Evolutionary conservation across 805 yeast genomes (phyloP), one percentile per base, ranked within the genome.

Genomic region (Yamadazyma sp.): DNA sequence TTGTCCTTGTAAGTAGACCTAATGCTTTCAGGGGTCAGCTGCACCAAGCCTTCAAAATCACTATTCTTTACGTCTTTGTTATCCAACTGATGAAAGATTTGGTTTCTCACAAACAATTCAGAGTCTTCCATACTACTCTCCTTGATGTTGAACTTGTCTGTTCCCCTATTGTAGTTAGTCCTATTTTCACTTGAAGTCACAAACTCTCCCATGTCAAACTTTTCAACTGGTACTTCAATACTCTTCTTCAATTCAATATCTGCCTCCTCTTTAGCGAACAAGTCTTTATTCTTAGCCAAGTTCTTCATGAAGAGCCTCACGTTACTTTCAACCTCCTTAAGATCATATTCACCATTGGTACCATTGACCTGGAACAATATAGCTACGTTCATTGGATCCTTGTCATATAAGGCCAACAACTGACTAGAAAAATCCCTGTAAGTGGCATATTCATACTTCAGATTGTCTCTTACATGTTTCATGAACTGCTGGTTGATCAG

Each of bases 181-280:
- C n/a, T 18, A 13, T 15, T n/a, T 28, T 28, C 13, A 16, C 21
- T 28, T 13, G 28, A 10, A 16, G 28, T 25, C 17, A 22, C 11
- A 31, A 52, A 53, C 8, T 52, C 55, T 17, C 43, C 30, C 21
- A 56, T 47, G 38, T 50, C 48, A 35, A 56, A 56, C 16, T 47
- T 50, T 20, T 45, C 44, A 20, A 44, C 37, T 10, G 47, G 48
- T 15, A 40, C 46, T 18, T 42, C 38, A 20, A 35, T 32, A 17
- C 42, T 33, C 17, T 27, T 23, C 25, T 35, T 46, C 14, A 21
- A 38, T 24, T 22, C 29, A 23, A 15, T 18, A 38, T 23, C 35
- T 21, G 29, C 23, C n/a, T 27, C 39, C 21, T 39, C 38, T 17
- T 33, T 18, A 17, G 32, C 16, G 22, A 15, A 32, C 13, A 31